phyloP scores from a whole-genome alignment of 1,139 yeast genomes.

The Yamadazyma dendronema region DNA sequence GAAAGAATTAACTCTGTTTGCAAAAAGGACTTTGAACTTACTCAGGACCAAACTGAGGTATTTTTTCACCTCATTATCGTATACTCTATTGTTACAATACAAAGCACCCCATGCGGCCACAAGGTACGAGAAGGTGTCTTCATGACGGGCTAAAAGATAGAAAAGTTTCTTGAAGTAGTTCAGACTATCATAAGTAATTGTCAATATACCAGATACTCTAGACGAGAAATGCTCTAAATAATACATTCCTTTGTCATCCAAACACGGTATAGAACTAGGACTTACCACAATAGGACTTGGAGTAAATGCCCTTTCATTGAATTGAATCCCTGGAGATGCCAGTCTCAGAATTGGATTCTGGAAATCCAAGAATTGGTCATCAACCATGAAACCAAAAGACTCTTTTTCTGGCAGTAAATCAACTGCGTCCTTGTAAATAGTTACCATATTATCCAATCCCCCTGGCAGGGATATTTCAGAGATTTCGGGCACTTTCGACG shows the following conservation, averaged over 20 bases:
- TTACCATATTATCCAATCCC: neutral
- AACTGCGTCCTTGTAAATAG: neutral
- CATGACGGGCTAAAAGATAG: slow-evolving; percentile 34
- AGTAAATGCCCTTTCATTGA: too few species aligned
- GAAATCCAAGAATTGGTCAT: neutral
- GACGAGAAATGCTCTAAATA: slow-evolving; percentile 18
- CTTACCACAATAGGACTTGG: slow-evolving; percentile 1
- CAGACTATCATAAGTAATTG: slow-evolving; percentile 29
- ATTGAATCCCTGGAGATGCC: neutral
- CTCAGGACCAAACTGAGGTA: slow-evolving; percentile 5
- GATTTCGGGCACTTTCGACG: neutral
- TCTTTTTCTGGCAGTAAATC: neutral
- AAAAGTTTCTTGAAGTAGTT: slow-evolving; percentile 46
- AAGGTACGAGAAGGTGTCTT: slow-evolving; percentile 38
- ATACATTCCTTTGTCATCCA: slow-evolving; percentile 16
- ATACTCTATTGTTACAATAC: slow-evolving; percentile 16
- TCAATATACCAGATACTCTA: slow-evolving; percentile 19
- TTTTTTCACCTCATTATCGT: slow-evolving; percentile 6
- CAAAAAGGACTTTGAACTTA: slow-evolving; percentile 1
- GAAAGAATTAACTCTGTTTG: slow-evolving; percentile 2
- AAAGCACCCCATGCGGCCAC: slow-evolving; percentile 45
- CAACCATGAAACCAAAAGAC: neutral
- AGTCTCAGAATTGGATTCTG: neutral
- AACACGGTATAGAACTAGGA: slow-evolving; percentile 5
- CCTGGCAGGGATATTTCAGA: neutral